Evolutionary conservation across 2,329 filamentous ascomycete genomes (phyloP).

Genomic region (Botrytis pseudocinerea): DNA sequence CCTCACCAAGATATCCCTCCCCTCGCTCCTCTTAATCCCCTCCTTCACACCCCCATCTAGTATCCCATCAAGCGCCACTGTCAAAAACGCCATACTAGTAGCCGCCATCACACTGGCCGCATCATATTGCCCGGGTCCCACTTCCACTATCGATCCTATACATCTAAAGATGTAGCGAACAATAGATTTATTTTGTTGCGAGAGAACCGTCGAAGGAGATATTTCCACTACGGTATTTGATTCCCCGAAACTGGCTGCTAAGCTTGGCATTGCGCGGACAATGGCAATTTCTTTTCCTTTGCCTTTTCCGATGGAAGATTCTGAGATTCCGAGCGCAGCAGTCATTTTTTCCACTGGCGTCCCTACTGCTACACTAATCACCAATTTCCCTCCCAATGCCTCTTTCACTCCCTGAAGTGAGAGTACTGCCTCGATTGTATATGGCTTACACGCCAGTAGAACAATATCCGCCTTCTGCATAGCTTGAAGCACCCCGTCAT

Average conservation of each 20-base stretch:
- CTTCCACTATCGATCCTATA: conserved; percentile 68
- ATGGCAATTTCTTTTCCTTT: conserved; percentile 52
- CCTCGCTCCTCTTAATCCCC: conserved; percentile 72
- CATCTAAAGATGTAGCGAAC: conserved; percentile 76
- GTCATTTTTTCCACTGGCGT: conserved; percentile 67
- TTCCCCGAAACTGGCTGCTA: conserved; percentile 74
- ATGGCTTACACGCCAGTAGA: conserved; percentile 79
- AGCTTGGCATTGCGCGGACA: conserved; percentile 83
- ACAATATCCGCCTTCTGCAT: conserved; percentile 71
- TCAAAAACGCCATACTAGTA: conserved; percentile 73
- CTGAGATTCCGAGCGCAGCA: conserved; percentile 58
- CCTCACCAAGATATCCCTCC: conserved; percentile 75
- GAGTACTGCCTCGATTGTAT: conserved; percentile 70
- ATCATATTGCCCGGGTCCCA: conserved; percentile 70
- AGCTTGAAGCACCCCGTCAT: conserved; percentile 62
- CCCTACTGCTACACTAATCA: conserved; percentile 81
- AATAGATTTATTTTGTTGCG: conserved; percentile 43
- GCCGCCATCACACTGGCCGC: conserved; percentile 72
- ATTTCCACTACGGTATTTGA: conserved; percentile 73
- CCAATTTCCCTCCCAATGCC: conserved; percentile 75
- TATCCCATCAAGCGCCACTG: conserved; percentile 72
- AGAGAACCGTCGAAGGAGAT: not conserved
- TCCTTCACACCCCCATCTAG: conserved; percentile 77
- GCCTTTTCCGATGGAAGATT: conserved; percentile 25
- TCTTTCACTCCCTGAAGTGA: conserved; percentile 65